Base-by-base conservation (phyloP, 345 rosid genomes). In the Murraya koenigii region DNA sequence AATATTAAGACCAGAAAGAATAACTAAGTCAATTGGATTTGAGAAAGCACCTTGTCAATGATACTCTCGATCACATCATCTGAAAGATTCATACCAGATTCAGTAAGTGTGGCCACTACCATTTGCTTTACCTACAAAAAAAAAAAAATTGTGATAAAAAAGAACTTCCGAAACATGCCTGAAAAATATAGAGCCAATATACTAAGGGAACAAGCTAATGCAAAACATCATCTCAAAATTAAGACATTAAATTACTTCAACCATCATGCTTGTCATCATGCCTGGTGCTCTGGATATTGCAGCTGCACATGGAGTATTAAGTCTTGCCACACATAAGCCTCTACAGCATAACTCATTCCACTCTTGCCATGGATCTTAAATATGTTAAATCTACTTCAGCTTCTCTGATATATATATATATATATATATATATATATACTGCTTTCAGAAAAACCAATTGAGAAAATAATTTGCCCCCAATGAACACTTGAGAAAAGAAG, bases 41-140 rank as follows among this genome's bases (percentile, higher is more conserved):
- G 55, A 66, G 66, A 55, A 32, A 67, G 68, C 69, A 94, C 99
- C 94, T 94, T 97, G 80, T 97, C 98, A 69, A 97, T 94, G 77
- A 97, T 97, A 79, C 91, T 94, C 84, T 97, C 98, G 47, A 97
- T 94, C 77, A 97, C 93, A 78, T 86, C 94, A 77, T 94, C 97
- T 3, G 89, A 89, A 79, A 97, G 90, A 84, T 97, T 97, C 99
- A 97, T 97, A 63, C 99, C 98, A 14, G 99, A 94, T 80, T 97
- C 99, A 5, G 99, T 97, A 74, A 94, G 98, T 0, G 99, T 97
- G 77, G 99, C 99, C 2, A 97, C 99, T 56, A 97, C 98, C 99
- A 97, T 97, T 97, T 97, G 99, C 83, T 96, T 96, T 77, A 96
- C 97, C 99, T 94, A 35, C 80, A 2, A 14, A 11, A 44, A 44